Evolutionary conservation across 2,329 filamentous ascomycete species (phyloP).

Genomic region (Blumeria graminis): DNA sequence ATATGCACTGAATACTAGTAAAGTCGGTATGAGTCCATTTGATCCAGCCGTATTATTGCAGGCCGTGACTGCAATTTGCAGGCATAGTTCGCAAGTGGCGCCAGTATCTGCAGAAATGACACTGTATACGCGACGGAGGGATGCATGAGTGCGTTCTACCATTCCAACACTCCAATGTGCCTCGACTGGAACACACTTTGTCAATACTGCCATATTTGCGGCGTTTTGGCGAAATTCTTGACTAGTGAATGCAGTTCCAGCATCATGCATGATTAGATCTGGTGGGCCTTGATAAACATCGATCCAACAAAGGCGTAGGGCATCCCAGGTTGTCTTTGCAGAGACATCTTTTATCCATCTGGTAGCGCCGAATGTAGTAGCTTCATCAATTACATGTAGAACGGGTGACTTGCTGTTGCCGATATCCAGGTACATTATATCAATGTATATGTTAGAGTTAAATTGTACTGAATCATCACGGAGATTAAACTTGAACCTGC

Average conservation of each 20-base stretch:
- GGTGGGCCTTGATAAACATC: too few species aligned
- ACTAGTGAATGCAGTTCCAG: not conserved
- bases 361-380: constrained; percentile 1
- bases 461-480: not conserved
- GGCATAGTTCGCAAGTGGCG: not conserved
- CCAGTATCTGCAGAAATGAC: not conserved
- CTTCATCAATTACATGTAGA: constrained; percentile 17
- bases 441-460: not conserved
- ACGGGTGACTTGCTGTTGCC: constrained; percentile 42
- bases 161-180: not conserved
- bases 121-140: not conserved
- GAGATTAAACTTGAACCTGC: not conserved
- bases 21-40: constrained; percentile 1
- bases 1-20: constrained; percentile 4
- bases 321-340: too few species aligned
- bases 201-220: not conserved
- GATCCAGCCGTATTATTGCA: constrained; percentile 3
- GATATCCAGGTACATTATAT: constrained; percentile 23
- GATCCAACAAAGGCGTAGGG: too few species aligned
- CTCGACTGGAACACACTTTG: not conserved
- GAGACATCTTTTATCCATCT: constrained; percentile 1
- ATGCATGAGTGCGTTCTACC: not conserved
- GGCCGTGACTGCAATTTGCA: constrained; percentile 5
- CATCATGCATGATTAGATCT: not conserved
- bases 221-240: not conserved